Conservation (phyloP, 1,139 yeast species). For the Pichia sorboxylosa region DNA sequence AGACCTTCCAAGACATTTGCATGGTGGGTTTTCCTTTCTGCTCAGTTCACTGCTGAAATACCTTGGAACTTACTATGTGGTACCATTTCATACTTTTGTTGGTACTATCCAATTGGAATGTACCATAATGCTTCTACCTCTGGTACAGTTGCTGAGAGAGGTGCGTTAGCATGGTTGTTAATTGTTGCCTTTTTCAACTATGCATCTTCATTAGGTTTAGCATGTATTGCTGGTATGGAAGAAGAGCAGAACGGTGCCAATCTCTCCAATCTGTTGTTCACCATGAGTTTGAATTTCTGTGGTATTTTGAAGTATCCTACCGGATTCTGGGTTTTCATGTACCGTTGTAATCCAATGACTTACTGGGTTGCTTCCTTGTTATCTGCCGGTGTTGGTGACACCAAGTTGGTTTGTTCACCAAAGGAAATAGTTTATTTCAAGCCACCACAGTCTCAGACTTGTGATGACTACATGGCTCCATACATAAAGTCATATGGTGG, state of each 20-base stretch:
- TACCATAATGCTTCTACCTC: slow-evolving; percentile 39
- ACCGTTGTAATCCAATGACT: slow-evolving; percentile 55
- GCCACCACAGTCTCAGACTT: slow-evolving; percentile 46
- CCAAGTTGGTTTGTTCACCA: slow-evolving; percentile 38
- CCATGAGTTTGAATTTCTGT: slow-evolving; percentile 43
- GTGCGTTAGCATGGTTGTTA: slow-evolving; percentile 38
- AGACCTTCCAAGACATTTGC: slow-evolving; percentile 53
- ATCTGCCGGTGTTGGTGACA: slow-evolving; percentile 40
- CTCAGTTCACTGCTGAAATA: slow-evolving; percentile 40
- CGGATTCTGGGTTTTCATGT: slow-evolving; percentile 42
- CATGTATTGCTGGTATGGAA: slow-evolving; percentile 45
- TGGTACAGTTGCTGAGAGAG: slow-evolving; percentile 35
- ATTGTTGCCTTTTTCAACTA: slow-evolving; percentile 43
- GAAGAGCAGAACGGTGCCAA: slow-evolving; percentile 49
- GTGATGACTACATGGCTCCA: slow-evolving; percentile 37
- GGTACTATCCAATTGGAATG: slow-evolving; percentile 60
- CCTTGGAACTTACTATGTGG: slow-evolving; percentile 44
- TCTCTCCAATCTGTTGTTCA: slow-evolving; percentile 38
- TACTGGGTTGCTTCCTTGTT: slow-evolving; percentile 45
- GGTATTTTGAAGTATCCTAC: slow-evolving; percentile 50
- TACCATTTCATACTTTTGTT: slow-evolving; percentile 39
- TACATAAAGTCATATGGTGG: slow-evolving; percentile 35
- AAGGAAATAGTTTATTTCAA: slow-evolving; percentile 38
- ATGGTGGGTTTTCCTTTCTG: slow-evolving; percentile 43
- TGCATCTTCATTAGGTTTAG: slow-evolving; percentile 39